Base-by-base conservation (phyloP, 1,139 yeast species). In the Blastobotrys aristatus region DNA sequence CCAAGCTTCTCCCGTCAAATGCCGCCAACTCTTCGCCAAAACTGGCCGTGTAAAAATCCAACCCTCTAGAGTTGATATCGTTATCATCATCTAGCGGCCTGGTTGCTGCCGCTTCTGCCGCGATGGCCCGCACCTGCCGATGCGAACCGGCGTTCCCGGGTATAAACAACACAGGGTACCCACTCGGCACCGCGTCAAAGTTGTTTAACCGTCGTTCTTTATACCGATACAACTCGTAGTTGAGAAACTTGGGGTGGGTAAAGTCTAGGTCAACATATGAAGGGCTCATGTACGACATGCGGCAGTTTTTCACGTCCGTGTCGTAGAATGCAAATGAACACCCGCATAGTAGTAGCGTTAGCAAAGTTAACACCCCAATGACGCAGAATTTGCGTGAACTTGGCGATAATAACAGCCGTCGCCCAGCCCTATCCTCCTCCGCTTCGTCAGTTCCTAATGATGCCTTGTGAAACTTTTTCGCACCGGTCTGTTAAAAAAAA, bases 121-220 rank as follows among this genome's bases (percentile, higher is more conserved):
- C 98, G 14, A 94, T 77, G 1, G 97, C 86, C 48, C 98, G 73
- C 10, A 80, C 95, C 65, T 94, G 99, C 56, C 81, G 78, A 65
- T 80, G 89, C 55, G 95, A 84, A 1, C 99, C 98, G 1, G 98
- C 98, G 62, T 94, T 94, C 0, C 99, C 99, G 0, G 98, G 98
- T 35, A 94, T 85, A 62, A 94, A 94, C 14, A 94, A 68, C 0
- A 87, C 88, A 0, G 99, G 99, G 1, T 84, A 75, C 0, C 97
- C 98, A 44, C 74, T 75, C 3, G 71, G 68, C n/a, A 66, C 69
- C 14, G 16, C 14, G 61, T 1, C 77, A 22, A 17, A 17, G 13
- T 29, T 18, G 14, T 37, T 29, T 11, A 17, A n/a, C 11, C 33
- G 68, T 2, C 48, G 50, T 34, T 52, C 53, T 29, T 80, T 69